Base-by-base conservation (phyloP, 2,329 filamentous ascomycete genomes). In the Aspergillus caelatus region DNA sequence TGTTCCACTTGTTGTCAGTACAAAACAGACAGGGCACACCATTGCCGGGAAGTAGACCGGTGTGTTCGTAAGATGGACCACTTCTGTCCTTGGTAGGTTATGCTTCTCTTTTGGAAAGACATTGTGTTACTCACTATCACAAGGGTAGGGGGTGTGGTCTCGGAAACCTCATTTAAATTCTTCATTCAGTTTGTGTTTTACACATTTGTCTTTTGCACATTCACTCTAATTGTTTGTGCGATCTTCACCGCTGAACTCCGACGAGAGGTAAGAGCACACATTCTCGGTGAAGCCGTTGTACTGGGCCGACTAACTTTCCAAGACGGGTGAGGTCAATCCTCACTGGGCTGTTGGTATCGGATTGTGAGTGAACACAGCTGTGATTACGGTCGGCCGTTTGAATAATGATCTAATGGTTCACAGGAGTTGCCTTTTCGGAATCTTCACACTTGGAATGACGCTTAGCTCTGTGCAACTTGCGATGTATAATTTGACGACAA, bases 21-120 rank as follows among this genome's bases (percentile, higher is more conserved):
- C 88, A 98, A 97, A 77, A 89, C 91, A 0, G 94, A 97, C 72
- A 86, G 94, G 4, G 86, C 91, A 2, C 93, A 97, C 75, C 94
- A 98, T 77, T 96, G 91, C 72, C 89, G 89, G 58, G 92, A 96
- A 74, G 82, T 95, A 14, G 88, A 88, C 57, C 85, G 93, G 50
- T 98, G 94, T 73, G 91, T 96, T 26, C 82, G 86, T 46, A 95
- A 95, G 72, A 95, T 97, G 91, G 94, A 98, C 67, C 94, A 98
- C 74, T 95, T 94, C 72, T 99, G 95, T 73, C 95, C 94, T 0
- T 98, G 89, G 88, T 84, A 76, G 72, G 66, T 58, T 26, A 30
- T 34, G 3, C 21, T 39, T 4, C 8, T 26, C 16, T 30, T 8
- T 54, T 9, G 12, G 23, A 14, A 28, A 16, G 19, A 41, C 41